Evolutionary conservation across 345 rosid species (phyloP), one percentile per base, ranked within the genome.

Genomic region (Eutrema japonicum): DNA sequence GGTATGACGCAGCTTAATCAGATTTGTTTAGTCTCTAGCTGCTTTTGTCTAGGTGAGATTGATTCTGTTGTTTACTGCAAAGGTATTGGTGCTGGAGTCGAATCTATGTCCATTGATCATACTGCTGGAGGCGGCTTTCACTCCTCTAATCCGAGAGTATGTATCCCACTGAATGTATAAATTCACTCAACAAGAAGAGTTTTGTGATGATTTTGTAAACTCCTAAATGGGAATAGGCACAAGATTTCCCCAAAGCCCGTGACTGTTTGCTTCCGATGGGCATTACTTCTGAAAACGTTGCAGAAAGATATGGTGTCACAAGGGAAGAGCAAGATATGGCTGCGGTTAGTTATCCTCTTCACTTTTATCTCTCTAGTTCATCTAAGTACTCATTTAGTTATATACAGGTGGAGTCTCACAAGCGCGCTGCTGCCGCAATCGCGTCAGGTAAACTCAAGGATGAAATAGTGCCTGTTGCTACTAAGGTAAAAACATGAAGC

Each of bases 211-310:
- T 41, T 33, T 54, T 54, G 64, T 54, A 5, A 27, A 41, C 45
- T 51, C 22, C 1, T 29, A 9, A 0, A 32, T 66, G 69, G 46
- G 55, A 60, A 61, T 79, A 91, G 97, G 86, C 77, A 22, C 85
- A 84, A 47, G 72, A 74, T 68, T 90, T 90, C 74, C 79, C 82
- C 0, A 85, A 86, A 81, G 92, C 96, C 18, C 86, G 89, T 29
- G 96, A 95, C 62, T 95, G 97, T 81, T 93, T 95, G 79, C 93
- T 95, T 77, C 97, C 97, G 18, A 89, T 95, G 97, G 99, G 99
- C 8, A 78, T 92, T 35, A 95, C 96, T 72, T 91, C 97, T 58
- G 99, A 95, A 84, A 95, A 91, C 78, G 99, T 95, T 67, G 97
- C 99, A 36, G 79, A 85, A 56, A 85, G 88, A 16, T 92, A 68